Base-by-base conservation (phyloP, 2,329 filamentous ascomycete species). In the Purpureocillium lavendulum region DNA sequence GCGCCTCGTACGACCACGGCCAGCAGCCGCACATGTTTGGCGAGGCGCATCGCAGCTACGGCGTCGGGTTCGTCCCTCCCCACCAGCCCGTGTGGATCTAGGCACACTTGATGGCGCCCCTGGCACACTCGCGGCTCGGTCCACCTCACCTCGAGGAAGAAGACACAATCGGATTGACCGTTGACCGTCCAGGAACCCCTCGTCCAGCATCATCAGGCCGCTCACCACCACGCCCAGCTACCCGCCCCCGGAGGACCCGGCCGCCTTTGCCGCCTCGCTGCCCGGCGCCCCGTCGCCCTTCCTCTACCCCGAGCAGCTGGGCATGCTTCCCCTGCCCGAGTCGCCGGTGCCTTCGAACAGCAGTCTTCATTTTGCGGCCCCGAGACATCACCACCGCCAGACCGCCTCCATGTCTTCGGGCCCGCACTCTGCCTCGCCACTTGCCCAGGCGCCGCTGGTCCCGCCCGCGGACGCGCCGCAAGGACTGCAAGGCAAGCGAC, bases 11-110 rank as follows among this genome's bases (percentile, higher is more conserved):
- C 52, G 65, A 49, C 59, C 61, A 48, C 63, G 65, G 57, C 64
- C 60, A 65, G 47, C 65, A 66, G 56, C 64, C 67, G 44, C 62
- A 67, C 49, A 61, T 65, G 54, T 59, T 69, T 56, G 67, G 61
- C 60, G 69, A 62, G 52, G 56, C 57, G 39, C 58, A 67, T 37
- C 41, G 47, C 44, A 47, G 47, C 56, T 64, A 59, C 51, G 61
- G 61, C 65, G 55, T 62, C 53, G 74, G 74, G 74, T 78, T 77
- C 70, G 74, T 78, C 65, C 68, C 71, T 75, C 73, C 73, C 70
- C 67, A 72, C 63, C 72, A 76, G 65, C 64, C 73, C 60, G 66
- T 77, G 66, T 77, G 73, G 73, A 75, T 71, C 63, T 77, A 73
- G 64, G 61, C 58, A 55, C 54, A 49, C 21, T 54, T 54, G 48